Conservation (phyloP, 192 early-diverging fungal species). For the Rhizoclosmatium globosum region DNA sequence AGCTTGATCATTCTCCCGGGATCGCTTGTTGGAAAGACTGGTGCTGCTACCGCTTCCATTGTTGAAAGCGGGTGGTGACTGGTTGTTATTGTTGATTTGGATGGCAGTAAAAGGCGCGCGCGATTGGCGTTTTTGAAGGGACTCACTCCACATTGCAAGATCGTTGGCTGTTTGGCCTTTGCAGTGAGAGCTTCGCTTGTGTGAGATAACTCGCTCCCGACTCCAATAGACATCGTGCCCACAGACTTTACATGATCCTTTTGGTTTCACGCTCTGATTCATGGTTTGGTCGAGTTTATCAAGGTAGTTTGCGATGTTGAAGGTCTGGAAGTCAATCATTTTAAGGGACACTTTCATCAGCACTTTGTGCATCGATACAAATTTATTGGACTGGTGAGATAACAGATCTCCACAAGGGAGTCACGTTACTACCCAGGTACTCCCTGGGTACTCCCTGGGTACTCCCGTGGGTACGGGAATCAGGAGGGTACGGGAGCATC, state of each 20-base stretch:
- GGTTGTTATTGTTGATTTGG: neutral
- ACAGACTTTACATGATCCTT: neutral
- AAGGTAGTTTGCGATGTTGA: neutral
- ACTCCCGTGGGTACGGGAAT: neutral
- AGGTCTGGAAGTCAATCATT: neutral
- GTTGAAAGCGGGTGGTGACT: neutral
- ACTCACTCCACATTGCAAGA: neutral
- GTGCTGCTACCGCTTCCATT: neutral
- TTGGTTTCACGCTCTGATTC: neutral
- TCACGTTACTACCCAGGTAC: neutral
- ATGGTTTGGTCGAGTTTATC: neutral
- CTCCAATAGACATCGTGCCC: neutral
- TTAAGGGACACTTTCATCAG: neutral
- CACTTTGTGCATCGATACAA: conserved; percentile 1
- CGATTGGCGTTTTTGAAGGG: neutral
- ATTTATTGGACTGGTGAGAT: neutral
- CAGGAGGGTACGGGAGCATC: neutral
- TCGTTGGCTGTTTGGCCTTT: neutral
- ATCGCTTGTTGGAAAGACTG: neutral
- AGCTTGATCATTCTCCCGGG: neutral
- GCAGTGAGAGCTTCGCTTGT: neutral
- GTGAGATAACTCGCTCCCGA: neutral
- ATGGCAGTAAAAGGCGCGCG: neutral
- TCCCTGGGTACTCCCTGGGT: neutral
- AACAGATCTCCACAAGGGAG: neutral